phyloP scores from a whole-genome alignment of 2,329 filamentous ascomycete genomes.

The Colletotrichum camelliae region DNA sequence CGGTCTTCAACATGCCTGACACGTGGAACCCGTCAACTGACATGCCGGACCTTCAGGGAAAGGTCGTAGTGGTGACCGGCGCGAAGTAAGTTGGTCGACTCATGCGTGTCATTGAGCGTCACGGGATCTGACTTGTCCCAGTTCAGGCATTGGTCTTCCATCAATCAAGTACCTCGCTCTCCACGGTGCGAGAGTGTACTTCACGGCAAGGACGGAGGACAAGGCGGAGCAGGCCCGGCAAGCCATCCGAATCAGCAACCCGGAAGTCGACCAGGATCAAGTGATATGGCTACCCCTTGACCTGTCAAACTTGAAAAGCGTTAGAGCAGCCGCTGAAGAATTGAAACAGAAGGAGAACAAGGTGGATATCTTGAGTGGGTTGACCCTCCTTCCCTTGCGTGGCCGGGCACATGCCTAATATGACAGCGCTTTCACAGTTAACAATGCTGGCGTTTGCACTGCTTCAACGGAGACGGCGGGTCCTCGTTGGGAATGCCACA shows the following conservation, averaged over 20 bases:
- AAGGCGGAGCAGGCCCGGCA: constrained; percentile 21
- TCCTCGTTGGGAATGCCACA: constrained; percentile 27
- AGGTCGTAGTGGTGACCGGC: constrained; percentile 30
- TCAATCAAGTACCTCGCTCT: constrained; percentile 28
- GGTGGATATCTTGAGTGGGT: constrained; percentile 32
- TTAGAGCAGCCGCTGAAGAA: constrained; percentile 23
- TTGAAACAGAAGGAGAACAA: constrained; percentile 25
- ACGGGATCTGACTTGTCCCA: neutral
- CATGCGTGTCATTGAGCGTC: neutral
- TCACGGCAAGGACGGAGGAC: constrained; percentile 25
- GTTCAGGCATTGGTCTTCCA: constrained; percentile 27
- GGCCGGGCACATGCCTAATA: neutral
- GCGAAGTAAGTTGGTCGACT: constrained; percentile 25
- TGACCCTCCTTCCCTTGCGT: neutral
- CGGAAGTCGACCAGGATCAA: neutral
- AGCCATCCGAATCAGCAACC: constrained; percentile 7
- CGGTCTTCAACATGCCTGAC: neutral
- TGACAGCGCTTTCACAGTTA: constrained; percentile 21
- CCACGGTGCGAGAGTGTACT: constrained; percentile 31
- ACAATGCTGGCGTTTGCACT: constrained; percentile 25
- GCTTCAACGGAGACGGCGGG: constrained; percentile 2
- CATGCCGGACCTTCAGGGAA: constrained; percentile 27
- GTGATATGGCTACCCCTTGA: constrained; percentile 28
- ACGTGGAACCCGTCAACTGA: constrained; percentile 21
- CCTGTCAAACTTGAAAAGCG: constrained; percentile 24